These are phyloP conservation scores for Dothistroma pini DNA, from an alignment of 2,329 filamentous ascomycete species.

Conservation along the genomic window DNA sequence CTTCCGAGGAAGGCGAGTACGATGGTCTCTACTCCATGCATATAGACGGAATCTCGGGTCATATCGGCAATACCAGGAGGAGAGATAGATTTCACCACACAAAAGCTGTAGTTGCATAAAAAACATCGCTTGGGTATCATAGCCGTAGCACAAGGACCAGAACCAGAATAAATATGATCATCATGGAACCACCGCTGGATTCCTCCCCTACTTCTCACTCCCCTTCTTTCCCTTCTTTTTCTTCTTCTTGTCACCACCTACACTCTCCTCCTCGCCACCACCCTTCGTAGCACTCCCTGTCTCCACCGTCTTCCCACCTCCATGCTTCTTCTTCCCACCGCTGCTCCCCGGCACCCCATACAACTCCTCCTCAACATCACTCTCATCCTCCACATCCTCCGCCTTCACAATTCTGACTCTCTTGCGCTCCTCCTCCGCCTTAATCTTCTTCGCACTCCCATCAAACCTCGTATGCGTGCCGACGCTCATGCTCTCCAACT, in stretches of 20 bases:
- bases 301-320: background rate
- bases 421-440: slow-evolving; percentile 26
- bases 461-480: slow-evolving; percentile 36
- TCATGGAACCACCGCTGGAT: background rate
- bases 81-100: background rate
- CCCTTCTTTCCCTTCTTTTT: background rate
- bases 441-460: slow-evolving; percentile 33
- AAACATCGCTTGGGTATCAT: background rate
- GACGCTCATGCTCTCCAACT: slow-evolving; percentile 33
- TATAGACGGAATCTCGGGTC: background rate
- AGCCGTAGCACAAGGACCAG: background rate
- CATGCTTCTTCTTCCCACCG: background rate
- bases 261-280: background rate
- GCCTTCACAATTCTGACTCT: slow-evolving; percentile 14
- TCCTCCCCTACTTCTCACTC: background rate
- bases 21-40: background rate
- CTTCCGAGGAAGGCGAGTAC: background rate
- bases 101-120: background rate
- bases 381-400: slow-evolving; percentile 12
- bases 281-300: no score
- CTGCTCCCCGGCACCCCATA: background rate
- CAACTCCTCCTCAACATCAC: slow-evolving; percentile 6
- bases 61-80: background rate
- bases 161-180: background rate
- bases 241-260: background rate